These are phyloP conservation scores for Candida argentea DNA, from an alignment of 805 yeast species.

Conservation along the genomic window DNA sequence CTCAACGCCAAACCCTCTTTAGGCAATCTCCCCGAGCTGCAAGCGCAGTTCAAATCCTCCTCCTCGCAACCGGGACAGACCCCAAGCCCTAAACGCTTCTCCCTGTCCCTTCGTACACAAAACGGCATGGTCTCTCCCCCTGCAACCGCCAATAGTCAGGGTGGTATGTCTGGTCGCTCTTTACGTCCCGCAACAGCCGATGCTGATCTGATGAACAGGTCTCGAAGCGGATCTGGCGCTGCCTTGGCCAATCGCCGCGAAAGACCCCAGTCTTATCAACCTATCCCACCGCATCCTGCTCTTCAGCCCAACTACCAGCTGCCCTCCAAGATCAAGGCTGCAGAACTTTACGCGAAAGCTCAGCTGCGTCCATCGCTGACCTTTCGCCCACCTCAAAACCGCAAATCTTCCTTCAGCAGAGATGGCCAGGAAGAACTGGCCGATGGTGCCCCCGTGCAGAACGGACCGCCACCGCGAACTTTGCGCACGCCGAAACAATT, in stretches of 20 bases:
- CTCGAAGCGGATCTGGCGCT: slow-evolving; percentile 1
- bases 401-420: slow-evolving; percentile 51
- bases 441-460: too few relatives aligned
- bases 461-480: slow-evolving; percentile 1
- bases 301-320: slow-evolving; percentile 27
- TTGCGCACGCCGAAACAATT: background rate
- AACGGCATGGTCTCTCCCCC: background rate
- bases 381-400: slow-evolving; percentile 27
- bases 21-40: slow-evolving; percentile 16
- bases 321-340: slow-evolving; percentile 35
- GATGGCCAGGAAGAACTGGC: slow-evolving; percentile 5
- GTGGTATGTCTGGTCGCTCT: slow-evolving; percentile 15
- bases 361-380: slow-evolving; percentile 29
- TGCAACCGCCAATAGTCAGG: slow-evolving; percentile 2
- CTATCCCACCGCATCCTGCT: slow-evolving; percentile 31
- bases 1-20: slow-evolving; percentile 52
- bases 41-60: background rate
- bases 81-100: slow-evolving; percentile 9
- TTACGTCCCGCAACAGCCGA: slow-evolving; percentile 25
- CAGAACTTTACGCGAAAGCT: slow-evolving; percentile 45
- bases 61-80: background rate
- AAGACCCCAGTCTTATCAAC: slow-evolving; percentile 8
- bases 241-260: background rate
- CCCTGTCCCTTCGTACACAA: slow-evolving; percentile 16
- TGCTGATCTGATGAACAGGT: slow-evolving; percentile 8